phyloP scores from a whole-genome alignment of 1,284 basidiomycete genomes.

The Tylopilus sp. region DNA sequence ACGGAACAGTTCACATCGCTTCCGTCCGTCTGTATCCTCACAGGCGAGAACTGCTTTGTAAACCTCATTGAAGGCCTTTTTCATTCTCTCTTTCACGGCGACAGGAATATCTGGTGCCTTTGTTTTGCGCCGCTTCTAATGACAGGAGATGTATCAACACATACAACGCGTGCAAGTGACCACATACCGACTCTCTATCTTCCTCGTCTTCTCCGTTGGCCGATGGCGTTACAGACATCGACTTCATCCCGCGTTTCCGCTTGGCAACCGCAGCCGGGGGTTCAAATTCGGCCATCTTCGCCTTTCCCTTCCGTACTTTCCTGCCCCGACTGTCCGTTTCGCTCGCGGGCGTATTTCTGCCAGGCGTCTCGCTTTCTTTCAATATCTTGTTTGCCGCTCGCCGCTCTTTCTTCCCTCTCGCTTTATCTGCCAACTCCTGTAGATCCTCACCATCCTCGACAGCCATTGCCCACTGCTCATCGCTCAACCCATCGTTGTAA shows the following conservation, averaged over 20 bases:
- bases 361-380: conserved; percentile 49
- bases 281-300: conserved; percentile 52
- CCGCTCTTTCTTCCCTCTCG: conserved; percentile 59
- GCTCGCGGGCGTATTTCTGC: conserved; percentile 56
- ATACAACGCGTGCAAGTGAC: not conserved
- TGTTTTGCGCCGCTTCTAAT: conserved; percentile 75
- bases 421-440: conserved; percentile 64
- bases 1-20: conserved; percentile 80
- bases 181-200: conserved; percentile 57
- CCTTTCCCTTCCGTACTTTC: conserved; percentile 64
- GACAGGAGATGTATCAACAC: not conserved
- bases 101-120: conserved; percentile 51
- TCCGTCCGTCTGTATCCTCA: conserved; percentile 68
- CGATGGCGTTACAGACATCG: conserved; percentile 72
- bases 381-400: conserved; percentile 50
- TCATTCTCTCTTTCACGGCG: conserved; percentile 69
- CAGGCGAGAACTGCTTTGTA: conserved; percentile 74
- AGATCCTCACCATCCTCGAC: conserved; percentile 86
- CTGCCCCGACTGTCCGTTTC: conserved; percentile 57
- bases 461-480: conserved; percentile 91
- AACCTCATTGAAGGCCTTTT: conserved; percentile 78
- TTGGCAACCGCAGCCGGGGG: conserved; percentile 47
- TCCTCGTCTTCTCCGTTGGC: conserved; percentile 67
- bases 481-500: conserved; percentile 92
- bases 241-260: conserved; percentile 69